phyloP scores from a whole-genome alignment of 2,329 filamentous ascomycete genomes.

The Salinomyces thailandicus region DNA sequence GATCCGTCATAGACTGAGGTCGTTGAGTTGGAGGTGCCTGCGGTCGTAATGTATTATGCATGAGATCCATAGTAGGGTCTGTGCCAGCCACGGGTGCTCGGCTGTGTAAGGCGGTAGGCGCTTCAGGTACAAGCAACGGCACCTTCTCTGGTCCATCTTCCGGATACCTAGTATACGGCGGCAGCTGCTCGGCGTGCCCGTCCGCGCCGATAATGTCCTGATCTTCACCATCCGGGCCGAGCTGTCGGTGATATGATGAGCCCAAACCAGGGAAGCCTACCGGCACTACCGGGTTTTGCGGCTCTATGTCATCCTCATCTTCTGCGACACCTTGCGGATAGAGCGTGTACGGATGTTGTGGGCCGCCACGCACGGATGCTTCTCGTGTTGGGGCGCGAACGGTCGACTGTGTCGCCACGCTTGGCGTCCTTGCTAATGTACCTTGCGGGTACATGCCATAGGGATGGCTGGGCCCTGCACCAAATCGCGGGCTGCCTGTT shows the following conservation, averaged over 20 bases:
- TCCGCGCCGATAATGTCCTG: conserved; percentile 79
- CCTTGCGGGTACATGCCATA: conserved; percentile 78
- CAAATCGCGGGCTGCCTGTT: conserved; percentile 57
- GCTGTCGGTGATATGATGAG: conserved; percentile 55
- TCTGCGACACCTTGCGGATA: conserved; percentile 66
- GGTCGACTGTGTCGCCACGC: conserved; percentile 63
- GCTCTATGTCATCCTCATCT: conserved; percentile 40
- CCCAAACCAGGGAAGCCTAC: conserved; percentile 64
- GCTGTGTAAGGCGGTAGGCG: conserved; percentile 22
- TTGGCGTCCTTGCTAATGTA: conserved; percentile 48
- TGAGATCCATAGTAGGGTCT: conserved; percentile 25
- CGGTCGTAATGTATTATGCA: conserved; percentile 24
- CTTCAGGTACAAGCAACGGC: conserved; percentile 31
- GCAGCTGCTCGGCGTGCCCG: conserved; percentile 81
- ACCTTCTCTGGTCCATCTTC: conserved; percentile 52
- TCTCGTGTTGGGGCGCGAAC: conserved; percentile 49
- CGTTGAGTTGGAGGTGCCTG: conserved; percentile 15
- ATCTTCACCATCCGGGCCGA: conserved; percentile 76
- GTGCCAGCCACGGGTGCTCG: conserved; percentile 24
- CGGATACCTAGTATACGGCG: conserved; percentile 83
- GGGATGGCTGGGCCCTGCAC: conserved; percentile 66
- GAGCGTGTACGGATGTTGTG: conserved; percentile 75
- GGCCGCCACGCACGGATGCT: conserved; percentile 32
- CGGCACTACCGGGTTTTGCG: conserved; percentile 38
- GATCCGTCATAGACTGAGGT: conserved; percentile 27